Conservation (phyloP, 805 yeast genomes). For the Cyberlindnera suaveolens region DNA sequence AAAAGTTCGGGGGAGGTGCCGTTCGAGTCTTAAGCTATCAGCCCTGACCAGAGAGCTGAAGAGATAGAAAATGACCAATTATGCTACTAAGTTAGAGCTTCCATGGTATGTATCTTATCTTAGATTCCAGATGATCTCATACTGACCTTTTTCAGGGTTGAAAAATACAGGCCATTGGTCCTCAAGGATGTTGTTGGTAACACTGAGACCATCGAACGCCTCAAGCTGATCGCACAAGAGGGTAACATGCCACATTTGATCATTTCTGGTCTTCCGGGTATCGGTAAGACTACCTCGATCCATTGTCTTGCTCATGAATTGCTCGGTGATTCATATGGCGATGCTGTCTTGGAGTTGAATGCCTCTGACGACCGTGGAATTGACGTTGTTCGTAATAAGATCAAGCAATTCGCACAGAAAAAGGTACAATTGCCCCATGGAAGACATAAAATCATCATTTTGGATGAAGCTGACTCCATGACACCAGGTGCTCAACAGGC, state of each 20-base stretch:
- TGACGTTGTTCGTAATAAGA: slow-evolving; percentile 89
- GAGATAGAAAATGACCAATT: slow-evolving; percentile 7
- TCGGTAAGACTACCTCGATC: slow-evolving; percentile 93
- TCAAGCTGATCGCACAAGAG: slow-evolving; percentile 77
- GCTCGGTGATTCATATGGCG: slow-evolving; percentile 63
- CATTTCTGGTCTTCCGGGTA: slow-evolving; percentile 94
- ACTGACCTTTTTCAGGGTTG: slow-evolving; percentile 52
- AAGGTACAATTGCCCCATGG: slow-evolving; percentile 84
- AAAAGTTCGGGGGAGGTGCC: no score
- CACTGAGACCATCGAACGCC: slow-evolving; percentile 78
- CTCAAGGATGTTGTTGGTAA: slow-evolving; percentile 90
- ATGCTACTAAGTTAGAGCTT: slow-evolving; percentile 21
- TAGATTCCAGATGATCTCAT: not conserved
- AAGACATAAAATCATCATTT: slow-evolving; percentile 83
- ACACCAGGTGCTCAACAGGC: slow-evolving; percentile 97
- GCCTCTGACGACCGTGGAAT: slow-evolving; percentile 98
- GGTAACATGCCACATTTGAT: slow-evolving; percentile 98
- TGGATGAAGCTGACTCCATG: slow-evolving; percentile 97
- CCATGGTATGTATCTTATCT: slow-evolving; percentile 19
- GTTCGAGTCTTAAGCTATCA: no score
- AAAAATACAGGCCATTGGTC: slow-evolving; percentile 81
- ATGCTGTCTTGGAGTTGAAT: slow-evolving; percentile 87
- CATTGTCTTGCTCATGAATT: slow-evolving; percentile 84
- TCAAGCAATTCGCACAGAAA: slow-evolving; percentile 94
- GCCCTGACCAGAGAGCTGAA: not conserved